Evolutionary conservation across 2,329 filamentous ascomycete species (phyloP), one percentile per base, ranked within the genome.

Genomic region (Venturia asperata): DNA sequence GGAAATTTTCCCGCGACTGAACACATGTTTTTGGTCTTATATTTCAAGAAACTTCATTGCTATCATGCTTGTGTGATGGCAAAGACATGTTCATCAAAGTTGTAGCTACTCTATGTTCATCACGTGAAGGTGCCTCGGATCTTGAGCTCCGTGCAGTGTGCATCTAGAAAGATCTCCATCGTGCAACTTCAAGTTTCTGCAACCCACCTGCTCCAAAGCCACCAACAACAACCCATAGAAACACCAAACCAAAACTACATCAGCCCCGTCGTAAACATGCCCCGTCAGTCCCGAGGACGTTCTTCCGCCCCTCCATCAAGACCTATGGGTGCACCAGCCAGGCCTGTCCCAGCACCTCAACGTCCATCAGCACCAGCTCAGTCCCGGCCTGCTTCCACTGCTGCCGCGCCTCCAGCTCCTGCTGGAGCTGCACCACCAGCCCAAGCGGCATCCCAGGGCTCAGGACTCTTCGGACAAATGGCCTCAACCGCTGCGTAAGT

Each of bases 401-500:
- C 78, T 64, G 77, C 78, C 43, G 69, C 70, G 61, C 77, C 79
- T 34, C 73, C 78, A 43, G 52, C 52, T 34, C 27, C 52, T 27
- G 74, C 64, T 64, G 76, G 82, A 67, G 78, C 82, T 61, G 77
- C 81, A 65, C 83, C 85, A 65, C 77, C 81, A 63, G 72, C 76
- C 41, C 74, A 75, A 41, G 74, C 74, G 37, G 74, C 74, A 62
- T 80, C 81, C 64, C 83, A 88, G 70, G 90, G 92, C 37, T 87
- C 91, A 5, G 93, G 94, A 69, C 83, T 99, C 13, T 91, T 99
- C 71, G 93, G 91, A 67, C 91, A 97, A 83, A 97, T 99, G 90
- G 94, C 94, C 70, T 92, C 88, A 75, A 99, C 94, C 66, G 94
- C 94, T 77, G 94, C 94, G 93, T 97, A 88, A 81, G 92, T 41